Evolutionary conservation across 2,329 filamentous ascomycete genomes (phyloP), one percentile per base, ranked within the genome.

Genomic region (Thielaviopsis musarum): DNA sequence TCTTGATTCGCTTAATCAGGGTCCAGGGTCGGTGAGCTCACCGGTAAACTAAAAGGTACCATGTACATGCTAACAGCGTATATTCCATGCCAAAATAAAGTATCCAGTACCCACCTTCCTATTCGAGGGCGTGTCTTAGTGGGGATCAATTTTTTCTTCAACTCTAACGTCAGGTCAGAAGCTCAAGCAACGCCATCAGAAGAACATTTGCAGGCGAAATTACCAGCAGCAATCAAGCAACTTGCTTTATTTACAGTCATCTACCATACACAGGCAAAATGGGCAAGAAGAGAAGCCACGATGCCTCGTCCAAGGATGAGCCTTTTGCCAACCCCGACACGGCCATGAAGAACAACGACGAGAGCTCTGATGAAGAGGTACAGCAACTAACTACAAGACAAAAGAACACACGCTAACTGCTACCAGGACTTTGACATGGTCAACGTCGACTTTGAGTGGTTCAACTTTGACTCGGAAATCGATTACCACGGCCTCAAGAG

Each of bases 361-460:
- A 76, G 61, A 74, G 72, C 68, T 78, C 76, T 17, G 78, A 80
- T 63, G 77, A 77, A 59, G 79, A 80, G 66, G 79, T 77, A 65
- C 66, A 34, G 67, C 63, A 49, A 24, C 52, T 26, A 51, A 28
- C 24, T 28, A 28, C 57, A 59, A 3, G 48, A 12, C 59, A 52
- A 24, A 26, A 19, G 30, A 48, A n/a, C 61, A 65, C 59, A 68
- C n/a, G 19, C 24, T 61, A 58, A 61, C 56, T 45, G 59, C 45
- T 5, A 41, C 5, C 59, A 95, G 88, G 88, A 95, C 67, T 86
- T 90, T 67, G 87, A 95, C 69, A 86, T 91, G 70, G 83, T 98
- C 64, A 85, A 97, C 69, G 90, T 97, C 61, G 91, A 97, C 65
- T 98, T 98, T 67, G 93, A 98, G 75, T 97, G 90, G 87, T 98